Evolutionary conservation across 768 basidiomycete genomes (phyloP).

Genomic region (Termitomyces sp.): DNA sequence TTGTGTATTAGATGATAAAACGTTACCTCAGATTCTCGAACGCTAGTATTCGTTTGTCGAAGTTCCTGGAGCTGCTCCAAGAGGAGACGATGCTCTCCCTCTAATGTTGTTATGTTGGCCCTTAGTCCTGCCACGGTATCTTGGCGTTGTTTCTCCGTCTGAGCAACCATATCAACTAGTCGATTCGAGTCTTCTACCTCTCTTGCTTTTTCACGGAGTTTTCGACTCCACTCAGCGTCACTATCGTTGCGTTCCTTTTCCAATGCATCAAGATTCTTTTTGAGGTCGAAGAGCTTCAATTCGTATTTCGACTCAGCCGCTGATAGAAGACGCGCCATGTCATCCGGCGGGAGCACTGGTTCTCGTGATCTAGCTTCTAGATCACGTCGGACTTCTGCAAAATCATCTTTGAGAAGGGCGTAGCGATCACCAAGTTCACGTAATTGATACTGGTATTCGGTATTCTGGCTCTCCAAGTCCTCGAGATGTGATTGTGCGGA

Average conservation of each 20-base stretch:
- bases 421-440: slow-evolving; percentile 74
- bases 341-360: slow-evolving; percentile 48
- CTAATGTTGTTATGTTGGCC: slow-evolving; percentile 46
- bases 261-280: slow-evolving; percentile 48
- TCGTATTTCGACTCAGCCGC: slow-evolving; percentile 77
- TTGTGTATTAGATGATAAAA: neutral
- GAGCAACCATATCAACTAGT: slow-evolving; percentile 49
- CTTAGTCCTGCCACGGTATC: slow-evolving; percentile 43
- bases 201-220: slow-evolving; percentile 69
- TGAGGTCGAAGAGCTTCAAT: slow-evolving; percentile 65
- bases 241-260: slow-evolving; percentile 85
- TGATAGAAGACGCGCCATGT: slow-evolving; percentile 67
- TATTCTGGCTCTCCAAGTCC: slow-evolving; percentile 67
- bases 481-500: slow-evolving; percentile 74
- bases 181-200: slow-evolving; percentile 73
- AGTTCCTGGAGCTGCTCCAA: slow-evolving; percentile 53
- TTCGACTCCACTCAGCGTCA: slow-evolving; percentile 87
- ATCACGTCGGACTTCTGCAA: slow-evolving; percentile 56
- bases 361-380: slow-evolving; percentile 42
- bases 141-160: slow-evolving; percentile 56
- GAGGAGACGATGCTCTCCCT: slow-evolving; percentile 40
- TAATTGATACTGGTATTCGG: slow-evolving; percentile 83
- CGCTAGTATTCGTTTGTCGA: slow-evolving; percentile 38
- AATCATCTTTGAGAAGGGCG: slow-evolving; percentile 65
- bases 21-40: slow-evolving; percentile 60